Percentiles rank a stretch among this genome's conserved stretches.
Conservation (phyloP, 2,329 filamentous ascomycete genomes). For the Amesomyces nigricolor region DNA sequence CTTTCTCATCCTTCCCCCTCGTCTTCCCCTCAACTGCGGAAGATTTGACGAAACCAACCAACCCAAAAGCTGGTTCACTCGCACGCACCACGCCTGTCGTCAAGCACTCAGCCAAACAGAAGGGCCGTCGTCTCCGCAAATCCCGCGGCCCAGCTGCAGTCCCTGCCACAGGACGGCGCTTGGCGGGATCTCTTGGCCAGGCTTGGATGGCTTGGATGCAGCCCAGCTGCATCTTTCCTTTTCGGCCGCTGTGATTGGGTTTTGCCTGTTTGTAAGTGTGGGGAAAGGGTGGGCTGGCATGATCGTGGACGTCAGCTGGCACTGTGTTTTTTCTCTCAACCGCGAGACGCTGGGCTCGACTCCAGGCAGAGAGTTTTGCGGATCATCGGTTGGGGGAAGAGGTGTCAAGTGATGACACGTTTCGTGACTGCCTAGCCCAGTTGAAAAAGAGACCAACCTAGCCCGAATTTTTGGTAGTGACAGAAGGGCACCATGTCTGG, state of each 20-base stretch:
- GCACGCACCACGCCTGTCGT: neutral
- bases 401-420: too few relatives aligned
- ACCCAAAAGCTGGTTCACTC: neutral
- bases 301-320: neutral
- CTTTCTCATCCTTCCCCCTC: neutral
- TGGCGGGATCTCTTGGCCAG: constrained; percentile 6
- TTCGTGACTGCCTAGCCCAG: too few relatives aligned
- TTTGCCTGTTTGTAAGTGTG: neutral
- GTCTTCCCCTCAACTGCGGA: too few relatives aligned
- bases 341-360: too few relatives aligned
- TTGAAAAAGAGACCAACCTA: too few relatives aligned
- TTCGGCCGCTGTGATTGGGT: neutral
- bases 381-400: too few relatives aligned
- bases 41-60: neutral
- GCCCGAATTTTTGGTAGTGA: too few relatives aligned
- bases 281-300: neutral
- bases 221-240: too few relatives aligned
- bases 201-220: neutral
- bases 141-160: neutral
- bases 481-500: too few relatives aligned
- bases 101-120: neutral
- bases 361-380: too few relatives aligned
- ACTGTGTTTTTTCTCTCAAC: too few relatives aligned
- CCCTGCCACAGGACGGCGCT: neutral
- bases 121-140: neutral